Percentiles rank a stretch among this genome's conserved stretches.
Evolutionary conservation across 2,329 filamentous ascomycete species (phyloP).

Genomic region (Pestalotiopsis sp.): DNA sequence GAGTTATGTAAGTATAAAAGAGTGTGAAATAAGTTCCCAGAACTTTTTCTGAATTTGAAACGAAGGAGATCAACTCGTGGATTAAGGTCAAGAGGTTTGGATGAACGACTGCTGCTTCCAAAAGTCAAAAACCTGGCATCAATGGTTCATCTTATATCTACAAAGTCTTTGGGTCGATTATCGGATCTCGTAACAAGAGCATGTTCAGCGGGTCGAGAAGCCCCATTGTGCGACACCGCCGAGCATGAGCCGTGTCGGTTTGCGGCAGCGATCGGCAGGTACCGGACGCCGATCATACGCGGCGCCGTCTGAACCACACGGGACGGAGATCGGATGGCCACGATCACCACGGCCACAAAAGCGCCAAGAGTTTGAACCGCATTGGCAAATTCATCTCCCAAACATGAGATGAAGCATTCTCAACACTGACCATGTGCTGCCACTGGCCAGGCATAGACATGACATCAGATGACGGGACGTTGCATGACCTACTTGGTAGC

Average conservation of each 20-base stretch:
- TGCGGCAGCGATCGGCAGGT: constrained; percentile 5
- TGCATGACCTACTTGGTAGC: background rate
- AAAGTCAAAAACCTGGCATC: background rate
- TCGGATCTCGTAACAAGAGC: background rate
- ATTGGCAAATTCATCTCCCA: background rate
- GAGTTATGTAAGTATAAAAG: constrained; percentile 18
- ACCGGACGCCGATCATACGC: constrained; percentile 12
- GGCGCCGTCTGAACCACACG: constrained; percentile 7
- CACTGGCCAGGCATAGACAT: background rate
- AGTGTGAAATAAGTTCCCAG: constrained; percentile 23
- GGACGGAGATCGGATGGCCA: constrained; percentile 7
- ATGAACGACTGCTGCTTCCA: constrained; percentile 1
- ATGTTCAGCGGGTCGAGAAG: background rate
- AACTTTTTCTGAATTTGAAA: constrained; percentile 16
- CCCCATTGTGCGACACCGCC: background rate
- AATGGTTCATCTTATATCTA: background rate
- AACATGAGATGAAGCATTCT: constrained; percentile 1
- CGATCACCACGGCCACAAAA: background rate
- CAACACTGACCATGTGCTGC: no score
- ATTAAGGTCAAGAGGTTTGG: background rate
- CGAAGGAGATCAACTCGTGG: background rate
- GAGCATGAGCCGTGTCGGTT: constrained; percentile 1
- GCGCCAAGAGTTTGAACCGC: background rate
- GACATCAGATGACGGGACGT: background rate
- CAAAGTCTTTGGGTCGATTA: background rate